phyloP scores from a whole-genome alignment of 1,284 basidiomycete genomes.

The Ustilago esculenta region DNA sequence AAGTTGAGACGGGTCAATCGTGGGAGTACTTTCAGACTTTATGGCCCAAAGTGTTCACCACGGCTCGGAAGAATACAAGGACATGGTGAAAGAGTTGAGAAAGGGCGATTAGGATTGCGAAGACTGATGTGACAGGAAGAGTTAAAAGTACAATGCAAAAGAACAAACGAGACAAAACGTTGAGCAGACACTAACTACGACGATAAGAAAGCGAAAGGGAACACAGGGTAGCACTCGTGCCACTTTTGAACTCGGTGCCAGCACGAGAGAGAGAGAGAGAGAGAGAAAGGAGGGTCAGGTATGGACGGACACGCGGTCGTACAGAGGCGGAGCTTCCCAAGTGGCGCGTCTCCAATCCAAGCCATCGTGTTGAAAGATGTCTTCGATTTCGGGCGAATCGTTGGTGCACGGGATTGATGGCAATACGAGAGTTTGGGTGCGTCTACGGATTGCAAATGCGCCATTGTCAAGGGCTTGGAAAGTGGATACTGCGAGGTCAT shows the following conservation, averaged over 20 bases:
- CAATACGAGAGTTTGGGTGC: constrained; percentile 17
- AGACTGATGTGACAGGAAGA: too few relatives aligned
- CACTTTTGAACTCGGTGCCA: too few relatives aligned
- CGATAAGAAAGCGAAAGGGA: too few relatives aligned
- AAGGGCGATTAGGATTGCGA: too few relatives aligned
- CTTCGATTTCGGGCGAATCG: constrained; percentile 36
- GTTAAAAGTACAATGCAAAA: constrained; percentile 6
- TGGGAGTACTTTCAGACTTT: too few relatives aligned
- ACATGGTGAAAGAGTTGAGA: background rate
- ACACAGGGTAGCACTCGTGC: too few relatives aligned
- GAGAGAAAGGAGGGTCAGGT: background rate
- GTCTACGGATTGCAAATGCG: constrained; percentile 31
- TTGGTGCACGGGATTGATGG: constrained; percentile 20
- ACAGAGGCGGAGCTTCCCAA: constrained; percentile 47
- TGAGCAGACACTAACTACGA: too few relatives aligned
- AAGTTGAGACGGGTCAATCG: too few relatives aligned
- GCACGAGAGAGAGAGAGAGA: background rate
- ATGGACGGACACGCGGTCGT: constrained; percentile 12
- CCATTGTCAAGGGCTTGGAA: constrained; percentile 22
- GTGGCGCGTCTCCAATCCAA: constrained; percentile 45
- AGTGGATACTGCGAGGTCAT: constrained; percentile 18
- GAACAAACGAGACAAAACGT: background rate
- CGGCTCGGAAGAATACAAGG: background rate
- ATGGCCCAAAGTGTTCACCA: too few relatives aligned
- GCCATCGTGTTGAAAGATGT: constrained; percentile 47